Evolutionary conservation across 75 land plant species (phyloP).

Genomic region (Pinus albicaulis): DNA sequence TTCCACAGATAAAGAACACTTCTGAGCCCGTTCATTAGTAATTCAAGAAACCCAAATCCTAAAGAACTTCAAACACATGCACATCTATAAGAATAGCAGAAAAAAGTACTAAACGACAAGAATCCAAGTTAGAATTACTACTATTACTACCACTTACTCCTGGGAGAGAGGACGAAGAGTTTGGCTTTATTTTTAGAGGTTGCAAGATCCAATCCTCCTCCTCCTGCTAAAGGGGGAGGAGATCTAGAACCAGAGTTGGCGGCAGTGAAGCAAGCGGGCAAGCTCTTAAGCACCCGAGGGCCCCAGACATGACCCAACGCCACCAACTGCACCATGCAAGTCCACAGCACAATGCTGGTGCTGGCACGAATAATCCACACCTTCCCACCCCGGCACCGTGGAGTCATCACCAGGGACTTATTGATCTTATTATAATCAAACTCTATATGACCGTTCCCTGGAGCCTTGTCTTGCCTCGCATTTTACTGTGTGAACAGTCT

Average conservation of each 20-base stretch:
- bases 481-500: too few species aligned
- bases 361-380: constrained; percentile 60
- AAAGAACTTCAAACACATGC: background rate
- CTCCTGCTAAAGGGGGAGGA: background rate
- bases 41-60: background rate
- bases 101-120: background rate
- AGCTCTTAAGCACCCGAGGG: constrained; percentile 45
- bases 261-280: constrained; percentile 53
- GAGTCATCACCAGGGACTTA: background rate
- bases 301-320: constrained; percentile 52
- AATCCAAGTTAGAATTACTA: background rate
- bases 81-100: background rate
- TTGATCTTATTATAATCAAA: constrained; percentile 13
- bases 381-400: constrained; percentile 28
- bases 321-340: constrained; percentile 59
- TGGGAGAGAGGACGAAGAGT: constrained; percentile 28
- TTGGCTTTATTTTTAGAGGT: background rate
- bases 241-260: background rate
- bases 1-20: background rate
- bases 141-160: constrained; percentile 21
- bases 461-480: too few species aligned
- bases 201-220: background rate
- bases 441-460: constrained; percentile 2
- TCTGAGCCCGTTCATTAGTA: background rate
- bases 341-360: constrained; percentile 63